phyloP scores from a whole-genome alignment of 2,329 filamentous ascomycete species.

The Talaromyces sp. region DNA sequence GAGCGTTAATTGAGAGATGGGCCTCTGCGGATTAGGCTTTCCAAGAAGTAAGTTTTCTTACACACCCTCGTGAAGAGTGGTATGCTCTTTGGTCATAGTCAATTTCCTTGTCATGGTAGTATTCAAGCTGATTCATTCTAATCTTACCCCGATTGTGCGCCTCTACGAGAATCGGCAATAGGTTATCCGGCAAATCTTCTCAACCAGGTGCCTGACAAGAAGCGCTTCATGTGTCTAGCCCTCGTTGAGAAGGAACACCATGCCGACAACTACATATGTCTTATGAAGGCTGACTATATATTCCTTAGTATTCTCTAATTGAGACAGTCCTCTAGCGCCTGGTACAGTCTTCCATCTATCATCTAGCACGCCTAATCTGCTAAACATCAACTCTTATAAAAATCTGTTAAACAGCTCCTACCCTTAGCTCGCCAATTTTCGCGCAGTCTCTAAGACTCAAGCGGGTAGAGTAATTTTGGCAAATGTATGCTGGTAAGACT shows the following conservation, averaged over 20 bases:
- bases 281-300: background rate
- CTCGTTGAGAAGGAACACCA: background rate
- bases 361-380: background rate
- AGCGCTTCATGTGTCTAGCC: background rate
- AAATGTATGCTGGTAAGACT: background rate
- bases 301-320: no score
- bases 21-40: background rate
- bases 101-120: background rate
- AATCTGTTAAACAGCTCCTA: background rate
- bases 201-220: background rate
- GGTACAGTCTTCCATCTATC: background rate
- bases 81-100: no score
- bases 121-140: background rate
- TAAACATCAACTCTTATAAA: background rate
- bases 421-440: background rate
- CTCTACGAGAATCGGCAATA: background rate
- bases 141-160: background rate
- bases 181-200: background rate
- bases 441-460: background rate
- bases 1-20: slow-evolving; percentile 5
- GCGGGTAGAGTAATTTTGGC: background rate
- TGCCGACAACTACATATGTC: background rate
- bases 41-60: background rate
- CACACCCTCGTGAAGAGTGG: background rate
- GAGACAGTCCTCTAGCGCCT: background rate